A percentile compares a stretch with the other conserved stretches of the same genome.
Conservation (phyloP, 768 basidiomycete species). For the Clavulina sp. region DNA sequence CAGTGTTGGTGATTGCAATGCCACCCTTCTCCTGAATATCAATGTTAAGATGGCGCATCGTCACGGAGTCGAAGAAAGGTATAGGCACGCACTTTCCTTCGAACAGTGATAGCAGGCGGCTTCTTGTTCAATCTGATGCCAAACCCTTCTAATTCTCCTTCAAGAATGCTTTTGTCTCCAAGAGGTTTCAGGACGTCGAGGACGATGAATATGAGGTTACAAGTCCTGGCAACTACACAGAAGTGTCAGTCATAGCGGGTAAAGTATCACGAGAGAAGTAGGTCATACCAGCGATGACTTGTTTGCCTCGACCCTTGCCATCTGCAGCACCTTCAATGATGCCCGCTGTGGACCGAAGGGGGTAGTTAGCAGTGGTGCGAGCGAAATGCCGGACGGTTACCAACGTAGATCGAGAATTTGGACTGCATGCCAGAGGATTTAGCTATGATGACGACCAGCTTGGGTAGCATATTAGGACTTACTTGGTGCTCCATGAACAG, state of each 20-base stretch:
- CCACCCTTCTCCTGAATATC: conserved; percentile 24
- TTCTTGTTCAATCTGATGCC: conserved; percentile 92
- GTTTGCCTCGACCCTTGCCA: conserved; percentile 88
- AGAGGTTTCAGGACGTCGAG: conserved; percentile 97
- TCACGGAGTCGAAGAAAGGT: neutral
- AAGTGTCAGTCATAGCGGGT: conserved; percentile 7
- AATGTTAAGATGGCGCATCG: neutral
- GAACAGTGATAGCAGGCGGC: conserved; percentile 70
- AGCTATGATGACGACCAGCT: conserved; percentile 27
- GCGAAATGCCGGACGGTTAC: neutral
- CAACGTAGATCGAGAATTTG: conserved; percentile 15
- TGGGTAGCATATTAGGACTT: conserved; percentile 35
- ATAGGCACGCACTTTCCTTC: conserved; percentile 40
- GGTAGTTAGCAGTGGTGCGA: conserved; percentile 4
- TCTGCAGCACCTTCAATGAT: conserved; percentile 98
- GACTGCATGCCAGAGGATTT: conserved; percentile 1
- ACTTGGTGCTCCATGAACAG: conserved; percentile 83
- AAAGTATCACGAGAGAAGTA: neutral
- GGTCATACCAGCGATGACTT: conserved; percentile 62
- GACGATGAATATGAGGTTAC: conserved; percentile 96
- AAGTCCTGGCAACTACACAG: conserved; percentile 76
- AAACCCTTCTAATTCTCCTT: conserved; percentile 91
- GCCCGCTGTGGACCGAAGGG: conserved; percentile 39
- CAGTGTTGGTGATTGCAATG: conserved; percentile 89
- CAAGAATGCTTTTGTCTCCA: conserved; percentile 82